A percentile compares a stretch with the other conserved stretches of the same genome.
These are phyloP conservation scores for Tetrapyrgos nigripes DNA, from an alignment of 1,284 basidiomycete species.

Conservation along the genomic window DNA sequence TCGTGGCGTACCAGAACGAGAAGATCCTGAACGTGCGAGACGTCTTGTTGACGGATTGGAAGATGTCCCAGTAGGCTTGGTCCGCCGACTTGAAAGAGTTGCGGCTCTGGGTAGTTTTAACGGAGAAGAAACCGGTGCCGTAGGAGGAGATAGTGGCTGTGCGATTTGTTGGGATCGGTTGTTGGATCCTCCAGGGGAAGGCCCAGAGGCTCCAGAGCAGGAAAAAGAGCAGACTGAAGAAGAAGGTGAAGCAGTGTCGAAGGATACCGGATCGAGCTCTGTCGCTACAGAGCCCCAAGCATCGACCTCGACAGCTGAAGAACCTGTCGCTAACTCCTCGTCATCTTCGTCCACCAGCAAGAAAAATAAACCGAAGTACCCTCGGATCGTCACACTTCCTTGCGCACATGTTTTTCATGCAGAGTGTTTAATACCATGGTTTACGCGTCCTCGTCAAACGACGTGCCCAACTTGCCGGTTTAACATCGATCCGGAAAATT, in stretches of 20 bases:
- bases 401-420: slow-evolving; percentile 83
- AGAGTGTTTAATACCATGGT: slow-evolving; percentile 79
- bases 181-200: slow-evolving; percentile 54
- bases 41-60: slow-evolving; percentile 61
- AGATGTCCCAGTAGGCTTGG: slow-evolving; percentile 66
- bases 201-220: slow-evolving; percentile 27
- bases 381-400: slow-evolving; percentile 64
- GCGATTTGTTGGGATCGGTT: slow-evolving; percentile 79
- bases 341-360: neutral
- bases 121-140: slow-evolving; percentile 40
- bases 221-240: slow-evolving; percentile 29
- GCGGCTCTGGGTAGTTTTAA: slow-evolving; percentile 47
- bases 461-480: slow-evolving; percentile 84
- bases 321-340: slow-evolving; percentile 26
- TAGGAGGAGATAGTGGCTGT: slow-evolving; percentile 57
- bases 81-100: slow-evolving; percentile 68
- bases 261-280: slow-evolving; percentile 4
- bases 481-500: slow-evolving; percentile 77
- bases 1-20: slow-evolving; percentile 10
- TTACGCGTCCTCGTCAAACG: slow-evolving; percentile 74
- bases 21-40: slow-evolving; percentile 16
- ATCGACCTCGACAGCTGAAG: neutral
- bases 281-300: slow-evolving; percentile 25
- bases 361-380: slow-evolving; percentile 26
- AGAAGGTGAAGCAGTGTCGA: slow-evolving; percentile 25